Percentiles rank a stretch among this genome's conserved stretches.
Evolutionary conservation across 805 yeast species (phyloP).

Genomic region (Scheffersomyces lignosus): DNA sequence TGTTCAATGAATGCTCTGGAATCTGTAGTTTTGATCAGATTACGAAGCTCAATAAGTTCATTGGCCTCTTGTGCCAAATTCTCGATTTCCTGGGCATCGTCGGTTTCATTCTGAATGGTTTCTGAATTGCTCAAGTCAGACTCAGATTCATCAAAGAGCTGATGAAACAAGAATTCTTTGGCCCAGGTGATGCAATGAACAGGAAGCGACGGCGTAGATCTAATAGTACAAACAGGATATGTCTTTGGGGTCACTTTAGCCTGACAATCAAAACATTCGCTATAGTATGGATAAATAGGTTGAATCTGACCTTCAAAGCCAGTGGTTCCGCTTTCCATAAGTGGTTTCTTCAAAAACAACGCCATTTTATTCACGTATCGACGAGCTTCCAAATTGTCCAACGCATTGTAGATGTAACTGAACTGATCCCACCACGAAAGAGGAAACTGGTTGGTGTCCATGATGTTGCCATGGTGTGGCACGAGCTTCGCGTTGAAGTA

Average conservation of each 20-base stretch:
- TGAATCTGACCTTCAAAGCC: constrained; percentile 94
- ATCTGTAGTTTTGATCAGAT: constrained; percentile 23
- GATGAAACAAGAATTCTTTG: constrained; percentile 81
- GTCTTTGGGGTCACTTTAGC: constrained; percentile 85
- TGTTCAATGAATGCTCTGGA: constrained; percentile 25
- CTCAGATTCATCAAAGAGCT: constrained; percentile 62
- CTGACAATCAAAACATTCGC: constrained; percentile 94
- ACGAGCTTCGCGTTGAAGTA: constrained; percentile 58
- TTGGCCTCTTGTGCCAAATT: constrained; percentile 65
- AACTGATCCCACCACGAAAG: constrained; percentile 74
- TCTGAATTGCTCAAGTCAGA: constrained; percentile 10
- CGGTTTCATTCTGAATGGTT: constrained; percentile 49
- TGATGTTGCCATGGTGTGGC: constrained; percentile 86
- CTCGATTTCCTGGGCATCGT: constrained; percentile 62
- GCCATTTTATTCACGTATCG: constrained; percentile 84
- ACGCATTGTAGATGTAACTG: constrained; percentile 81
- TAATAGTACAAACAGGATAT: constrained; percentile 93
- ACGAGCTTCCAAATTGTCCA: constrained; percentile 92
- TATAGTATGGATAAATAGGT: constrained; percentile 76
- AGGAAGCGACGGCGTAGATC: constrained; percentile 96
- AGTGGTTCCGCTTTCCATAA: constrained; percentile 93
- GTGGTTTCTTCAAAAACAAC: constrained; percentile 67
- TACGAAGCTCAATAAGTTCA: constrained; percentile 49
- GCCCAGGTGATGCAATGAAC: constrained; percentile 98
- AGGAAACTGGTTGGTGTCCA: constrained; percentile 71